Percentiles rank a stretch among this genome's conserved stretches.
These are phyloP conservation scores for Alternaria alternata DNA, from an alignment of 2,329 filamentous ascomycete genomes.

Conservation along the genomic window DNA sequence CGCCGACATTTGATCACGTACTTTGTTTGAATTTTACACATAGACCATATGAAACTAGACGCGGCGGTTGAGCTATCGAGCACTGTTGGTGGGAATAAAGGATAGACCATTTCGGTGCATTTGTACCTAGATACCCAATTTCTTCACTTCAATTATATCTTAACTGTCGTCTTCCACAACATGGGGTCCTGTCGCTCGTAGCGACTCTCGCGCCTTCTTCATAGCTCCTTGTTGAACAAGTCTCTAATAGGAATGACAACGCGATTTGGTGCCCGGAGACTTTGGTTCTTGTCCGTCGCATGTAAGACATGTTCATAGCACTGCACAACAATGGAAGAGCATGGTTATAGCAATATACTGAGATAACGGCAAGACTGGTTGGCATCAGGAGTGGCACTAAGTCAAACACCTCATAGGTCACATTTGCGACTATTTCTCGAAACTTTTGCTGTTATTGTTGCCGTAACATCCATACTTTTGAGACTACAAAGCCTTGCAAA, in stretches of 20 bases:
- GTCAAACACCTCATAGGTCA: too few species aligned
- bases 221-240: not conserved
- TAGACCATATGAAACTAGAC: slow-evolving; percentile 10
- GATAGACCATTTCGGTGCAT: slow-evolving; percentile 9
- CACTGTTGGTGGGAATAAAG: slow-evolving; percentile 15
- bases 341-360: not conserved
- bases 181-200: not conserved
- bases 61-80: slow-evolving; percentile 7
- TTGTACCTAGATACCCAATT: slow-evolving; percentile 9
- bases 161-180: not conserved
- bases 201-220: not conserved
- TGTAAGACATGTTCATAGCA: not conserved
- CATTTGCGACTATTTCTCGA: too few species aligned
- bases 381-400: too few species aligned
- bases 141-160: not conserved
- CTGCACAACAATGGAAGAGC: not conserved
- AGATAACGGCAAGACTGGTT: too few species aligned
- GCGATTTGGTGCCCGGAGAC: not conserved
- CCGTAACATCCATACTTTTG: not conserved
- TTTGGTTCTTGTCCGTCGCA: not conserved
- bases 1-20: not conserved
- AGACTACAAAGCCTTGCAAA: not conserved
- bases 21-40: slow-evolving; percentile 13
- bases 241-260: not conserved
- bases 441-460: not conserved